Percentiles rank a stretch among this genome's conserved stretches.
Conservation (phyloP, 2,329 filamentous ascomycete genomes). For the Leptodontidium sp. region DNA sequence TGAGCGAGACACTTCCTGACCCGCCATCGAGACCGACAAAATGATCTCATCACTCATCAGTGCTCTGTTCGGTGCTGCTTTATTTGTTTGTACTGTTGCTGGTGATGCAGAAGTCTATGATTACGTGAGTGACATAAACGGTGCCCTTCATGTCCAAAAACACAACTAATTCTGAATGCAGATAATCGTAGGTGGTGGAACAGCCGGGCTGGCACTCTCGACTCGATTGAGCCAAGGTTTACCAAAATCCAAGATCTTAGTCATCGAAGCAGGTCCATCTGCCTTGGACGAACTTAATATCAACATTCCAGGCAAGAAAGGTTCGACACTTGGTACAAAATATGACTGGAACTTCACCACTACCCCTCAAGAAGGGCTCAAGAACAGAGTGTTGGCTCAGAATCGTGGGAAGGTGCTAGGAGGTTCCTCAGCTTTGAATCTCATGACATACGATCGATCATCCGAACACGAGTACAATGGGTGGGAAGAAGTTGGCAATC, state of each 20-base stretch:
- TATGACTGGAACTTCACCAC: slow-evolving; percentile 54
- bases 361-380: slow-evolving; percentile 47
- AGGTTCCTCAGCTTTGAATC: slow-evolving; percentile 50
- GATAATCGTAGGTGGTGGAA: slow-evolving; percentile 56
- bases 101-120: slow-evolving; percentile 3
- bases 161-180: slow-evolving; percentile 1
- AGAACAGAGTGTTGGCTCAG: slow-evolving; percentile 31
- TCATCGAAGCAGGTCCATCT: slow-evolving; percentile 41
- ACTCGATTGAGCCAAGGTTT: slow-evolving; percentile 51
- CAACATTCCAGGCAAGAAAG: slow-evolving; percentile 49
- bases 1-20: neutral
- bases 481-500: slow-evolving; percentile 53
- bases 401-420: slow-evolving; percentile 47
- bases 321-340: slow-evolving; percentile 47
- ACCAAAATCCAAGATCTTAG: slow-evolving; percentile 47
- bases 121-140: slow-evolving; percentile 5
- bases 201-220: slow-evolving; percentile 54
- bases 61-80: neutral
- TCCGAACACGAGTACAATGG: slow-evolving; percentile 46
- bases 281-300: slow-evolving; percentile 49
- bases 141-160: neutral
- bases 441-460: slow-evolving; percentile 40
- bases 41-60: neutral
- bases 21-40: neutral
- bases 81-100: neutral